Conservation (phyloP, 1,139 yeast genomes). For the Yamadazyma mexicana region DNA sequence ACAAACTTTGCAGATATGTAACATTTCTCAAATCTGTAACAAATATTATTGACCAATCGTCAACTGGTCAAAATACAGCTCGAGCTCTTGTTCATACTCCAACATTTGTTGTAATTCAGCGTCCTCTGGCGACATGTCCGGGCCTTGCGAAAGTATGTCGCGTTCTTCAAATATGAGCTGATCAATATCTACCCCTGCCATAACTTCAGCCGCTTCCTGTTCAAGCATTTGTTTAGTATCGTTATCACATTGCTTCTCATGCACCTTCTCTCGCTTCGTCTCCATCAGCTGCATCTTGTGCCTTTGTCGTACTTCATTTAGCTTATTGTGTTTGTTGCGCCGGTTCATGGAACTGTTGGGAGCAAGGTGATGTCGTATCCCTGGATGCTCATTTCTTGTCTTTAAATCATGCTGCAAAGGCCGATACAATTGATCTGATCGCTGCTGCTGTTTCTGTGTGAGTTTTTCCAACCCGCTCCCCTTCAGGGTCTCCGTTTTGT, state of each 20-base stretch:
- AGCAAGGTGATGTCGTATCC: constrained; percentile 9
- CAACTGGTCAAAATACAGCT: constrained; percentile 10
- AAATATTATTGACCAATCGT: neutral
- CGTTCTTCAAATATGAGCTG: constrained; percentile 32
- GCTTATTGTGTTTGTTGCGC: constrained; percentile 28
- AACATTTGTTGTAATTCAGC: constrained; percentile 7
- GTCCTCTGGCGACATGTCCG: constrained; percentile 4
- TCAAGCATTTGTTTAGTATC: constrained; percentile 20
- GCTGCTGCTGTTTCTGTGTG: constrained; percentile 17
- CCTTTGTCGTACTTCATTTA: constrained; percentile 29
- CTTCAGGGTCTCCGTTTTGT: neutral
- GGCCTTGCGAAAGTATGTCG: constrained; percentile 9
- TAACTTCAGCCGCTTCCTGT: constrained; percentile 19
- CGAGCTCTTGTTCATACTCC: constrained; percentile 17
- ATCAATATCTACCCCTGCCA: constrained; percentile 26
- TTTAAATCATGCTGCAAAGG: constrained; percentile 19
- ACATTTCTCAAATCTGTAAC: too few species aligned
- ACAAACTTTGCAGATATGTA: too few species aligned
- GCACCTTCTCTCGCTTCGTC: constrained; percentile 24
- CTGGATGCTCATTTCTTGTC: constrained; percentile 18
- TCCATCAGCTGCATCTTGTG: constrained; percentile 25
- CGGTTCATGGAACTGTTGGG: constrained; percentile 16
- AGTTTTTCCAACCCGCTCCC: constrained; percentile 9
- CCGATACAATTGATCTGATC: constrained; percentile 19
- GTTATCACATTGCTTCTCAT: constrained; percentile 22